Conservation (phyloP, 1,284 basidiomycete species). For the Ustilago curta region DNA sequence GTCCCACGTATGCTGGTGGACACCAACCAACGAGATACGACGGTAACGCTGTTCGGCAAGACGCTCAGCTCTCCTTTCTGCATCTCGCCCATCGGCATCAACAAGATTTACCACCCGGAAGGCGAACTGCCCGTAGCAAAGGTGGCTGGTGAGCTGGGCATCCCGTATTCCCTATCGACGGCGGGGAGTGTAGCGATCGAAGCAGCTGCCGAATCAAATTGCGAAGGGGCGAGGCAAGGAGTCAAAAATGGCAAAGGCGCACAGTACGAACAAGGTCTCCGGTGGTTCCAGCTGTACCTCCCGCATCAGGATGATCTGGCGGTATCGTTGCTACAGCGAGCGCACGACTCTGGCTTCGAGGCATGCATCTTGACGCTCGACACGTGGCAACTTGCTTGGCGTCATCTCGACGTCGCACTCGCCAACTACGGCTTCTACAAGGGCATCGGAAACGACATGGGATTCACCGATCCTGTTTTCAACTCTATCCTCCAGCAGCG, state of each 20-base stretch:
- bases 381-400: slow-evolving; percentile 76
- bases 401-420: slow-evolving; percentile 74
- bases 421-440: slow-evolving; percentile 71
- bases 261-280: slow-evolving; percentile 72
- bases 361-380: slow-evolving; percentile 73
- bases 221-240: slow-evolving; percentile 54
- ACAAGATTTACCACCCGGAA: slow-evolving; percentile 77
- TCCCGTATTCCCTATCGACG: slow-evolving; percentile 80
- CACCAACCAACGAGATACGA: slow-evolving; percentile 75
- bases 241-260: slow-evolving; percentile 21
- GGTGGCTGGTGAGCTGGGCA: slow-evolving; percentile 76
- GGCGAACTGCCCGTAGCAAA: slow-evolving; percentile 79
- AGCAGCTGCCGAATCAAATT: slow-evolving; percentile 78
- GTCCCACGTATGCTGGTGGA: slow-evolving; percentile 82
- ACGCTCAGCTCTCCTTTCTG: slow-evolving; percentile 77
- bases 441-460: slow-evolving; percentile 73
- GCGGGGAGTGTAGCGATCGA: slow-evolving; percentile 79
- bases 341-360: slow-evolving; percentile 73
- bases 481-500: slow-evolving; percentile 69
- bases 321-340: slow-evolving; percentile 72
- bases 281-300: slow-evolving; percentile 86
- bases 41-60: slow-evolving; percentile 77
- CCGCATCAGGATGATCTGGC: slow-evolving; percentile 71
- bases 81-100: slow-evolving; percentile 81
- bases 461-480: slow-evolving; percentile 77